Evolutionary conservation across 1,284 basidiomycete species (phyloP).

Genomic region (Termitomyces sp.): DNA sequence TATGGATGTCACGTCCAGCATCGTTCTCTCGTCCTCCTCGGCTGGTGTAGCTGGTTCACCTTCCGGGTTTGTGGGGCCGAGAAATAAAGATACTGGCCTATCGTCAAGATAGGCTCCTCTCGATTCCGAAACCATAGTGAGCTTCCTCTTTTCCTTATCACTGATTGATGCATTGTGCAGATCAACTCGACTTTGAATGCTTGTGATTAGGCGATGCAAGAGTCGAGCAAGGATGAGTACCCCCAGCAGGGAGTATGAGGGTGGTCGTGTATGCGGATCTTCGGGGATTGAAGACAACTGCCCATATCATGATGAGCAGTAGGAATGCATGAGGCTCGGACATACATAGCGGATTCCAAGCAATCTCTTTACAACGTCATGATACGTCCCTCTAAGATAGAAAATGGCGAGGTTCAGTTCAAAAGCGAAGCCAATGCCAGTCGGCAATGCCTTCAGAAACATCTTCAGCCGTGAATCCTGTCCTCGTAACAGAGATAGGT

Average conservation of each 20-base stretch:
- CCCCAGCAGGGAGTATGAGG: constrained; percentile 84
- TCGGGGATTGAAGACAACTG: constrained; percentile 72
- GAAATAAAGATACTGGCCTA: constrained; percentile 52
- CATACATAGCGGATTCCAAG: constrained; percentile 72
- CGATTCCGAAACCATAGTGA: constrained; percentile 23
- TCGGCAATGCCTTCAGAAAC: constrained; percentile 40
- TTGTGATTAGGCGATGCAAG: constrained; percentile 52
- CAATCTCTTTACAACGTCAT: constrained; percentile 69
- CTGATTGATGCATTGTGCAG: constrained; percentile 9
- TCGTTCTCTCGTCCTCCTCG: constrained; percentile 64
- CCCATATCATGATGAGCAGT: not conserved
- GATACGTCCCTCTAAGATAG: constrained; percentile 77
- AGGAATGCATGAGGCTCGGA: constrained; percentile 9
- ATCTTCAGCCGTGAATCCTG: constrained; percentile 32
- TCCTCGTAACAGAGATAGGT: constrained; percentile 24
- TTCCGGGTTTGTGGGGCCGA: constrained; percentile 50
- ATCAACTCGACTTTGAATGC: constrained; percentile 30
- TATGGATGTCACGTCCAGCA: constrained; percentile 53
- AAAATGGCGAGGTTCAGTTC: constrained; percentile 83
- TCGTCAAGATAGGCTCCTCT: constrained; percentile 62
- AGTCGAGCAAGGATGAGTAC: constrained; percentile 71
- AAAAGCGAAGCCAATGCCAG: constrained; percentile 44
- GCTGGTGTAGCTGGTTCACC: constrained; percentile 48
- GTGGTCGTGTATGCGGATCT: constrained; percentile 65
- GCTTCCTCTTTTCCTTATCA: constrained; percentile 26